Percentiles rank a stretch among this genome's conserved stretches.
Conservation (phyloP, 2,329 filamentous ascomycete genomes). For the Monilinia fructicola region DNA sequence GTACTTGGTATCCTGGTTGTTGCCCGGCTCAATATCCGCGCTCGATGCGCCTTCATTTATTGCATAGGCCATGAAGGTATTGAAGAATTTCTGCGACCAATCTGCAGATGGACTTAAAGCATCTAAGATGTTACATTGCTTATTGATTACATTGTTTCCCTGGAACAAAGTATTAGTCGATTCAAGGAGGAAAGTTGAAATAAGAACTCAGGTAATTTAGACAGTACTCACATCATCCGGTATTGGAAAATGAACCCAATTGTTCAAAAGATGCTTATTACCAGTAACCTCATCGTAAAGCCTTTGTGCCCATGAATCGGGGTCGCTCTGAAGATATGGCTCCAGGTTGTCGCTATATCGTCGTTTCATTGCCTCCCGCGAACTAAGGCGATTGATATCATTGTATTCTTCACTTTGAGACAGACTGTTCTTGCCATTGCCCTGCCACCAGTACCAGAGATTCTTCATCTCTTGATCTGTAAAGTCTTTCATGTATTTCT, state of each 20-base stretch:
- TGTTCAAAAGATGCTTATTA: not conserved
- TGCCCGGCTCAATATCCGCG: not conserved
- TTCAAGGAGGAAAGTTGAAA: not conserved
- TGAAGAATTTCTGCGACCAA: not conserved
- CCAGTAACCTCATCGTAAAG: not conserved
- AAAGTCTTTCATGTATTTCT: slow-evolving; percentile 1
- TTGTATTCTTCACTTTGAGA: slow-evolving; percentile 13
- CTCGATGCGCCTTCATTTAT: not conserved
- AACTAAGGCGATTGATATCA: slow-evolving; percentile 7
- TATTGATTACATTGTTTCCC: slow-evolving; percentile 6
- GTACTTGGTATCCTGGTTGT: not conserved
- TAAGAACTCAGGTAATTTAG: not conserved
- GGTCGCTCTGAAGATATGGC: not conserved
- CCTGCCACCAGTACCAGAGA: slow-evolving; percentile 11
- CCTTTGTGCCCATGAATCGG: not conserved
- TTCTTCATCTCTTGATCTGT: slow-evolving; percentile 1
- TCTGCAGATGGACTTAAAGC: not conserved
- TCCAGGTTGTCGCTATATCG: not conserved
- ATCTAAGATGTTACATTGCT: slow-evolving; percentile 2
- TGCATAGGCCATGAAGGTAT: not conserved
- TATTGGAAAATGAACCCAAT: not conserved
- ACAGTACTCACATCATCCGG: not conserved
- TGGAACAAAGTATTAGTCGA: not conserved
- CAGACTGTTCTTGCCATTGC: not conserved
- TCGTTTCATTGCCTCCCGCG: not conserved